Evolutionary conservation across 2,329 filamentous ascomycete species (phyloP), one percentile per base, ranked within the genome.

Genomic region (Pseudogymnoascus sp.): DNA sequence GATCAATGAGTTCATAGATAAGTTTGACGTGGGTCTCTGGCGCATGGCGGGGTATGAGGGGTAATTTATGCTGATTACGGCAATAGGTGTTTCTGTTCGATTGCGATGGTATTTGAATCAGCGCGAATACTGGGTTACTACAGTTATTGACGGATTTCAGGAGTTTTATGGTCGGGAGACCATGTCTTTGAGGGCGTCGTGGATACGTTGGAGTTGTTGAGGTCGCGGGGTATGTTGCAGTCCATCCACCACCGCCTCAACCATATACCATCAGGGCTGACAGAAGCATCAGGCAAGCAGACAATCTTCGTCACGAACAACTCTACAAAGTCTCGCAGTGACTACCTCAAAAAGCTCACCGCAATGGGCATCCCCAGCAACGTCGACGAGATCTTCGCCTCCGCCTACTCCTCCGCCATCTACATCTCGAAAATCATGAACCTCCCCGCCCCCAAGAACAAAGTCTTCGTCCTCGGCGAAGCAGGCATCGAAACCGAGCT

Each of bases 251-350:
- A 35, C 57, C 18, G 20, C n/a, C 28, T 25, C 30, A 22, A 18
- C 47, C n/a, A 36, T 14, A 33, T 18, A 53, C 28, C 15, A 58
- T 57, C 28, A 35, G 39, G 57, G 36, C 60, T 64, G 38, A 66
- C 20, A 64, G 15, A 12, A 20, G 4, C 60, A 53, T 28, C 60
- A 94, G 92, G 90, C 71, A 99, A 99, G 75, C 88, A 88, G 72
- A 82, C 94, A 35, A 86, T 99, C 60, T 99, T 99, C 72, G 94
- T 99, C 59, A 99, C 94, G 39, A 99, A 99, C 78, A 99, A 99
- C 78, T 97, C 91, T 71, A 97, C 94, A 62, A 99, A 99, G 74
- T 96, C 93, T 9, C 88, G 94, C 61, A 79, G 83, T 58, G 91
- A 97, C 73, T 99, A 99, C 76, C 87, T 89, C 73, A 91, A 93